These are phyloP conservation scores for Mytilinidion resinicola DNA, from an alignment of 495 filamentous ascomycete genomes.

Conservation along the genomic window DNA sequence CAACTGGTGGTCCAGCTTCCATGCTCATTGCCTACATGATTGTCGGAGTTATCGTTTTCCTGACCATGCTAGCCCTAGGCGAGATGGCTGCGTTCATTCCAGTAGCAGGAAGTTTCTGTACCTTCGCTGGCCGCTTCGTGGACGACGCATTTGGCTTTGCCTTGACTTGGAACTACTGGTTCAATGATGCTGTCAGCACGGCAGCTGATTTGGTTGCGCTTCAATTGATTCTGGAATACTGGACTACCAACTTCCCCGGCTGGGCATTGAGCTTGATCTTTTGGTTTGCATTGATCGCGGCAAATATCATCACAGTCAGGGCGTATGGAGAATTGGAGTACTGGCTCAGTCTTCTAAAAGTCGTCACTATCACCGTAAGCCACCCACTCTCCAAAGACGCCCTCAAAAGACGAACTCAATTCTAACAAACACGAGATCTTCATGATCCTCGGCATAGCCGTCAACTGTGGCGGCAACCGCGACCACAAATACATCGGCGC, in stretches of 20 bases:
- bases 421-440: neutral
- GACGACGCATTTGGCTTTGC: conserved; percentile 66
- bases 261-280: conserved; percentile 3
- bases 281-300: conserved; percentile 1
- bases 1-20: conserved; percentile 55
- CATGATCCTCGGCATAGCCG: conserved; percentile 45
- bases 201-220: conserved; percentile 62
- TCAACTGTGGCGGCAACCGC: conserved; percentile 58
- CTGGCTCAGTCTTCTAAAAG: conserved; percentile 64
- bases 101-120: conserved; percentile 63
- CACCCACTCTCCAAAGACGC: too few species aligned
- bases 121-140: conserved; percentile 56
- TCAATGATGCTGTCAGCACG: conserved; percentile 55
- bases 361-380: conserved; percentile 58
- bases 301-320: conserved; percentile 4
- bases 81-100: conserved; percentile 71
- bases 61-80: conserved; percentile 46
- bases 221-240: conserved; percentile 50
- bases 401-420: too few species aligned
- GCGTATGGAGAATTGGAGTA: conserved; percentile 66
- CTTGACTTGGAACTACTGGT: conserved; percentile 60
- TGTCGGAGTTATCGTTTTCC: conserved; percentile 55
- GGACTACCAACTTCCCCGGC: conserved; percentile 44
- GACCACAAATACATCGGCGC: conserved; percentile 57
- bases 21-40: conserved; percentile 62